Conservation (phyloP, 768 basidiomycete genomes). For the Termitomyces sp. region DNA sequence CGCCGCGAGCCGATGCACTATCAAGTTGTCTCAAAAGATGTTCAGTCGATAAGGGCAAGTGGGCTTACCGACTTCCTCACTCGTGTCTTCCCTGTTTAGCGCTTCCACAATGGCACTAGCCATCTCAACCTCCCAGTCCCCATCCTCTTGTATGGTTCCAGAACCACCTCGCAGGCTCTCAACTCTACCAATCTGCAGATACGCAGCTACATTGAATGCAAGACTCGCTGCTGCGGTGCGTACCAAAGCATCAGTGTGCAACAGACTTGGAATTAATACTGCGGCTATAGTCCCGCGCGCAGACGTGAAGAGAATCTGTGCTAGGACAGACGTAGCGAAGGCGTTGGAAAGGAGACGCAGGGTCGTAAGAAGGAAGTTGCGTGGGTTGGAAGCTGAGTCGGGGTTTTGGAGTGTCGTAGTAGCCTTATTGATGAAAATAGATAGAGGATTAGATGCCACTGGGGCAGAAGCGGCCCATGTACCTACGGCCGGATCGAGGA, state of each 20-base stretch:
- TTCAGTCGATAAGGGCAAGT: background rate
- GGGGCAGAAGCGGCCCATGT: constrained; percentile 39
- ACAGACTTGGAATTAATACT: constrained; percentile 59
- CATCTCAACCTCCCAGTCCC: constrained; percentile 85
- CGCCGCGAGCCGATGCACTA: constrained; percentile 80
- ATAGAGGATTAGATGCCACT: constrained; percentile 34
- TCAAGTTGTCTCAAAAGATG: background rate
- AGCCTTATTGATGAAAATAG: constrained; percentile 37
- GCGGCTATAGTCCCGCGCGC: constrained; percentile 35
- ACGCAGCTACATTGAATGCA: constrained; percentile 68
- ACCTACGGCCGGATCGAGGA: constrained; percentile 58
- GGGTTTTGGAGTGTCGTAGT: constrained; percentile 4
- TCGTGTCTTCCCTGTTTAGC: constrained; percentile 60
- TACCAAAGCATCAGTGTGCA: constrained; percentile 64
- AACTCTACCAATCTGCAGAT: constrained; percentile 57
- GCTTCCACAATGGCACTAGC: constrained; percentile 81
- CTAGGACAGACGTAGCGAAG: constrained; percentile 49
- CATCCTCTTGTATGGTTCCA: constrained; percentile 46
- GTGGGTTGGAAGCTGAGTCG: constrained; percentile 18
- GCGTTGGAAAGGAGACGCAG: constrained; percentile 67
- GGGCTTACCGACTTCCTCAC: constrained; percentile 75
- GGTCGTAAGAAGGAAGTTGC: constrained; percentile 60
- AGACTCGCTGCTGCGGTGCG: constrained; percentile 79
- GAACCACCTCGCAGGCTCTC: constrained; percentile 28
- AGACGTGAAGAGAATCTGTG: constrained; percentile 27